Evolutionary conservation across 345 rosid species (phyloP).

Genomic region (Geranium rotundifolium): DNA sequence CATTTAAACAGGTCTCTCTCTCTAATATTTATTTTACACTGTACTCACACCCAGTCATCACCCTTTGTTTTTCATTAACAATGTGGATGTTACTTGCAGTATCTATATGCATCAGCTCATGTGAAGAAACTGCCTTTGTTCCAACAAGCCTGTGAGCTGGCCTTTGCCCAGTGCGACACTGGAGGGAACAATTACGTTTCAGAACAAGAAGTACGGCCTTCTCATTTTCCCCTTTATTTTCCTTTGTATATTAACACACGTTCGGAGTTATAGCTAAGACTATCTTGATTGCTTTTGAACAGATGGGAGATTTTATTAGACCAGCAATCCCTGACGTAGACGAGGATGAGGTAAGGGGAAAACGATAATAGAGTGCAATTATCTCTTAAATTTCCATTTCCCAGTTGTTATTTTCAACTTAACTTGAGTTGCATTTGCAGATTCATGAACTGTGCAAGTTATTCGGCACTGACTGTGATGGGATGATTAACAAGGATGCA

Average conservation of each 20-base stretch:
- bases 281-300: conserved; percentile 12
- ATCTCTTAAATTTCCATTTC: no score
- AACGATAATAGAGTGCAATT: neutral
- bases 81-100: conserved; percentile 36
- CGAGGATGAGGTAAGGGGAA: conserved; percentile 42
- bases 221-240: neutral
- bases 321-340: conserved; percentile 40
- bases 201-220: conserved; percentile 45
- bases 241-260: conserved; percentile 1
- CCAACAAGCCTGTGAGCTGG: conserved; percentile 51
- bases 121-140: conserved; percentile 57
- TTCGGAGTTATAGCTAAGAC: neutral
- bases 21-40: neutral
- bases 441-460: conserved; percentile 37
- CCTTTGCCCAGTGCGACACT: conserved; percentile 46
- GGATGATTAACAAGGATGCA: conserved; percentile 38
- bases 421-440: conserved; percentile 19
- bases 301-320: conserved; percentile 56
- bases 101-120: conserved; percentile 67
- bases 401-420: neutral
- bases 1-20: conserved; percentile 70
- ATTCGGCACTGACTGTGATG: conserved; percentile 47
- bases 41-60: neutral
- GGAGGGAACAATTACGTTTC: conserved; percentile 38
- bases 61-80: neutral